phyloP scores from a whole-genome alignment of 208 protist genomes.

The Polymyxa betae region DNA sequence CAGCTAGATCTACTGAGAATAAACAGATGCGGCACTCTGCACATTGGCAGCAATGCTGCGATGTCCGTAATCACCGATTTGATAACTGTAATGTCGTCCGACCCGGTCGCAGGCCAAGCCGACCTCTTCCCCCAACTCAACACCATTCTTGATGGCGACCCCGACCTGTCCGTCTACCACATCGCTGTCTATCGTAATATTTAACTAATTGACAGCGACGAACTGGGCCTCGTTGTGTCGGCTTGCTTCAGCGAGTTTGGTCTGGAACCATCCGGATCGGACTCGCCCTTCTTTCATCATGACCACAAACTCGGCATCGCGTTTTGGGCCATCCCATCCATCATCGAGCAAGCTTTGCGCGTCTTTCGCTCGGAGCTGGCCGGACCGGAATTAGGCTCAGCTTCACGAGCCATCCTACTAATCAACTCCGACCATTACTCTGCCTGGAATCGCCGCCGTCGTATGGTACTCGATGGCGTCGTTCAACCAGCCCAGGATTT shows the following conservation, averaged over 20 bases:
- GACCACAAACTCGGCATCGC: slow-evolving; percentile 51
- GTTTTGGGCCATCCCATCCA: background rate
- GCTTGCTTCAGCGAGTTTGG: background rate
- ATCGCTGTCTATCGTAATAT: background rate
- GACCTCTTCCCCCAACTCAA: slow-evolving; percentile 25
- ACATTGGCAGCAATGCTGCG: no score
- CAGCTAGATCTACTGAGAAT: no score
- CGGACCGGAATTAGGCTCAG: background rate
- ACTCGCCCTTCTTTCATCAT: slow-evolving; percentile 6
- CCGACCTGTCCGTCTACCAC: background rate
- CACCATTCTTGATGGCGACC: background rate
- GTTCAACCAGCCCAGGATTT: background rate
- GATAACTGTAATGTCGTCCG: background rate
- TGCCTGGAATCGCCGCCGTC: background rate
- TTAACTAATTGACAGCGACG: background rate
- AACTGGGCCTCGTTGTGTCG: slow-evolving; percentile 27
- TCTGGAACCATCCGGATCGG: background rate
- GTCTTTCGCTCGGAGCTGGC: background rate
- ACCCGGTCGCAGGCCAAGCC: background rate
- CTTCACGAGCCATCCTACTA: background rate
- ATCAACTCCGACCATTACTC: slow-evolving; percentile 47
- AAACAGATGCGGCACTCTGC: no score
- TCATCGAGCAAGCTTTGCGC: background rate
- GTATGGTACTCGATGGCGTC: background rate
- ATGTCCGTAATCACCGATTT: no score